Evolutionary conservation across 352 stramenopile species (phyloP), one percentile per base, ranked within the genome.

Genomic region (Lagenidium giganteum): DNA sequence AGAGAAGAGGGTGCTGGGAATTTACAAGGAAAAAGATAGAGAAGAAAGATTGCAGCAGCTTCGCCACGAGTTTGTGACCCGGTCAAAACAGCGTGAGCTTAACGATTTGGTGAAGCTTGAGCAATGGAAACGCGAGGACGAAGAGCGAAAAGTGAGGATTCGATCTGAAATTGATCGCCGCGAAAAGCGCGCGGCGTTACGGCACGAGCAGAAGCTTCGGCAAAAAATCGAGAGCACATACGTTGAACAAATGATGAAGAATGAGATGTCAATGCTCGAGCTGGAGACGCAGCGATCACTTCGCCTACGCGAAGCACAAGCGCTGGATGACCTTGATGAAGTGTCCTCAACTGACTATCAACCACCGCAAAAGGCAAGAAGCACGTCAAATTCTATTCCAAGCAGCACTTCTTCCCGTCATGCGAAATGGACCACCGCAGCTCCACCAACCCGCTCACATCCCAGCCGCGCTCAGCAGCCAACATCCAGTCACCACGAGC

Each of bases 51-150:
- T 93, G 3, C 68, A 78, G 33, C 57, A 62, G 26, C 59, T 93
- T 38, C 73, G 78, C 3, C 60, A 63, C 11, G 78, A 93, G 31
- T 93, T 89, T 27, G 58, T 83, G n/a, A 76, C 70, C 6, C 61
- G 73, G 24, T 52, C 73, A 16, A 84, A 86, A 39, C 74, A 88
- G 43, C 66, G 87, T 52, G 77, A 93, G 32, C 43, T 90, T 8
- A 47, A 82, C 21, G 70, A 93, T 52, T 34, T 88, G 36, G 46
- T 83, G 1, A 78, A 72, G 22, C 78, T 91, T 33, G 71, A 86
- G n/a, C 61, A 47, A 17, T 91, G 78, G 81, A 87, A 83, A 42
- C 59, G 64, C 42, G 68, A 89, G 25, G 73, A 87, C 47, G 69
- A 87, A 36, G 59, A 70, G 8, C 57, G 71, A 20, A 42, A 65